Conservation (phyloP, 345 rosid genomes). For the Eucalyptus virginea region DNA sequence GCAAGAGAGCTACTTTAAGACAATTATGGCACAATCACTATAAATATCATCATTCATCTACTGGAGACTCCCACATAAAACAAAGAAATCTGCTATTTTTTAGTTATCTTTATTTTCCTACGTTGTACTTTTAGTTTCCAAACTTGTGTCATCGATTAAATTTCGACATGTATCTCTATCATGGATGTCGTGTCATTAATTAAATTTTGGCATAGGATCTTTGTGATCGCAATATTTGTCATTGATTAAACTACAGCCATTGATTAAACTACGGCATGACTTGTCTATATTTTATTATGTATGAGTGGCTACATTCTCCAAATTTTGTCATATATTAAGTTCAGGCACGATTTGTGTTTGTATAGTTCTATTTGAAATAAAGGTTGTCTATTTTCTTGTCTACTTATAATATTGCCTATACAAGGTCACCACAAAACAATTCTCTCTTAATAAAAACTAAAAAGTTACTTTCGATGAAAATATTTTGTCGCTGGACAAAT, state of each 20-base stretch:
- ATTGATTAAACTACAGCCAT: neutral
- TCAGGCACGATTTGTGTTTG: neutral
- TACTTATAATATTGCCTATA: neutral
- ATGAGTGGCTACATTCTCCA: neutral
- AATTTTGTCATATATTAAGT: neutral
- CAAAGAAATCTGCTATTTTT: neutral
- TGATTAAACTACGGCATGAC: neutral
- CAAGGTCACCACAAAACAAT: neutral
- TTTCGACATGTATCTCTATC: neutral
- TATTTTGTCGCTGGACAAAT: no score
- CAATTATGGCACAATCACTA: neutral
- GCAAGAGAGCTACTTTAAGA: no score
- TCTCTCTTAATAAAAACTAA: neutral
- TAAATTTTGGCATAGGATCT: neutral
- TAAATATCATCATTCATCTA: neutral
- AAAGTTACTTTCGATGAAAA: neutral
- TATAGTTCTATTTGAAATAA: neutral
- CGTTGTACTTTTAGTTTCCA: neutral
- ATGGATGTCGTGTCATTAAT: no score
- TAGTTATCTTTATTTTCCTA: neutral
- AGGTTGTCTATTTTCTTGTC: neutral
- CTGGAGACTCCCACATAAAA: neutral
- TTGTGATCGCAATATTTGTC: neutral
- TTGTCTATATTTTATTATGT: no score
- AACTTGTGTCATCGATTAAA: no score